These are phyloP conservation scores for Fusarium agapanthi DNA, from an alignment of 2,329 filamentous ascomycete species.

Conservation along the genomic window DNA sequence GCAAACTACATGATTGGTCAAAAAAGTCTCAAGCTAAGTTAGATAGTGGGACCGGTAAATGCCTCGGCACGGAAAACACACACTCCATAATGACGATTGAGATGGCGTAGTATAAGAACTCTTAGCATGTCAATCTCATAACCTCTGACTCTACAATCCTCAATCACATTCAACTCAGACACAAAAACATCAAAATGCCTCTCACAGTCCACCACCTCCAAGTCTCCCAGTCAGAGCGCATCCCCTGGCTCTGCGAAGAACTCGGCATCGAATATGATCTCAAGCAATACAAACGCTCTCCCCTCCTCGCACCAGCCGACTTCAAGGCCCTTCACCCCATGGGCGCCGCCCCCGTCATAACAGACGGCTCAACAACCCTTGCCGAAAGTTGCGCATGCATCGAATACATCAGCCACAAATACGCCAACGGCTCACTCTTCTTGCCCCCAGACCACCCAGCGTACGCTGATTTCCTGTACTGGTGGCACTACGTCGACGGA, in stretches of 20 bases:
- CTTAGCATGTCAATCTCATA: too few species aligned
- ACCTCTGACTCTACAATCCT: background rate
- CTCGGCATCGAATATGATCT: conserved; percentile 61
- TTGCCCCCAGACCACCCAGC: conserved; percentile 54
- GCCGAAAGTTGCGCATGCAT: conserved; percentile 68
- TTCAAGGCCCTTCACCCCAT: conserved; percentile 51
- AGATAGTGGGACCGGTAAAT: conserved; percentile 13
- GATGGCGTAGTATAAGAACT: conserved; percentile 1
- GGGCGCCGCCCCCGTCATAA: conserved; percentile 67
- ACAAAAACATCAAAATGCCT: conserved; percentile 2
- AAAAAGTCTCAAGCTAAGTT: accelerated
- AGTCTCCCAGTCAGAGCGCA: conserved; percentile 69
- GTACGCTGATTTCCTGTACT: conserved; percentile 71
- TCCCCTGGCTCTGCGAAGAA: conserved; percentile 73
- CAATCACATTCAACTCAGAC: background rate
- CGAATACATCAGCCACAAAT: conserved; percentile 68
- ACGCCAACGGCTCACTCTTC: conserved; percentile 60
- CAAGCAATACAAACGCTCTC: conserved; percentile 31
- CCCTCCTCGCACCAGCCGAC: conserved; percentile 33
- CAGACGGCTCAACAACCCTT: conserved; percentile 61
- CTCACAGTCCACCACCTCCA: conserved; percentile 63
- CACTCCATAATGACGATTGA: conserved; percentile 9
- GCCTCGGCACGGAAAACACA: conserved; percentile 3
- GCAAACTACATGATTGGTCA: conserved; percentile 10
- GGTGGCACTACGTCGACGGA: conserved; percentile 67